Base-by-base conservation (phyloP, 2,329 filamentous ascomycete species). In the Colletotrichum scovillei region DNA sequence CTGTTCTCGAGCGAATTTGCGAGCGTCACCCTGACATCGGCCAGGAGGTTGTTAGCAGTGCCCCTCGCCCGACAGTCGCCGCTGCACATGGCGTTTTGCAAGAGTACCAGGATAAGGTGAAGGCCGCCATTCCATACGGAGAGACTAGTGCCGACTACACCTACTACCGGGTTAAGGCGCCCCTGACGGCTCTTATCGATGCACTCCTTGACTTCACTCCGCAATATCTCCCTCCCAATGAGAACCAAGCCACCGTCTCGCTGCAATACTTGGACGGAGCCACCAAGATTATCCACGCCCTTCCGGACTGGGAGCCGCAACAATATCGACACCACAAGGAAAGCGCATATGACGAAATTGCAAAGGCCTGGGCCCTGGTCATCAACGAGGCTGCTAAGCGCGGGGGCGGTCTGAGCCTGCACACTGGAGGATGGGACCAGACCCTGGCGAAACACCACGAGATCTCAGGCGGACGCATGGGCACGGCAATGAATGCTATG, bases 311-410 rank as follows among this genome's bases (percentile, higher is more conserved):
- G 95, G 94, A 97, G 77, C 94, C 92, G 57, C 93, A 93, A 73
- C 91, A 94, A 75, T 93, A 98, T 84, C 95, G 95, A 76, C 90
- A 98, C 78, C 94, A 97, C 86, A 98, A 98, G 83, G 93, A 98
- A 76, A 95, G 95, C 75, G 95, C 96, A 7, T 99, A 99, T 80
- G 96, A 99, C 79, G 97, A 98, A 80, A 95, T 99, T 75, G 93
- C 94, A 30, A 95, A 93, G 79, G 97, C 97, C 1, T 99, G 97
- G 97, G 92, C 94, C 19, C 83, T 97, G 76, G 96, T 98, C 63
- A 93, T 99, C 77, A 92, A 92, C 74, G 97, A 99, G 82, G 95
- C 95, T 2, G 92, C 93, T 26, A 98, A 98, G 86, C 90, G 94
- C 77, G 96, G 95, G 12, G 95, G 95, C 32, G 97, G 97, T 42